A percentile compares a stretch with the other conserved stretches of the same genome.
Evolutionary conservation across 2,329 filamentous ascomycete species (phyloP).

Genomic region (Claviceps pazoutovae): DNA sequence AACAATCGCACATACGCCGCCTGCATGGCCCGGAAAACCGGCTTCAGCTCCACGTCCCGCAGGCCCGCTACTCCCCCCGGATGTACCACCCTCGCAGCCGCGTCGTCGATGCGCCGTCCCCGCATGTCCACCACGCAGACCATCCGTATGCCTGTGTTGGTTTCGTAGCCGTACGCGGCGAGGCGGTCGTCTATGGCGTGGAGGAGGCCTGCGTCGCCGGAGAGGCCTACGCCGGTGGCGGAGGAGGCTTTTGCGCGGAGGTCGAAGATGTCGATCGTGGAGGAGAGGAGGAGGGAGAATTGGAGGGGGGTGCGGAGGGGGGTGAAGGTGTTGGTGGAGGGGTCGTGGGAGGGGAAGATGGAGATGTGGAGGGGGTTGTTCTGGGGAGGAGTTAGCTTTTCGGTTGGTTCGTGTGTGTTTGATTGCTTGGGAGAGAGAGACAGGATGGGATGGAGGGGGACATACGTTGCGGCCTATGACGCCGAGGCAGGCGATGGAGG

Average conservation of each 20-base stretch:
- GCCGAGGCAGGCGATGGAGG: slow-evolving; percentile 84
- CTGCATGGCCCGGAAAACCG: slow-evolving; percentile 84
- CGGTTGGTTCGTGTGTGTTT: not conserved
- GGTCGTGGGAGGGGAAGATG: slow-evolving; percentile 65
- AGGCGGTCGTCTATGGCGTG: slow-evolving; percentile 89
- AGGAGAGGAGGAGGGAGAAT: slow-evolving; percentile 82
- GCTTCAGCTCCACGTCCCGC: slow-evolving; percentile 75
- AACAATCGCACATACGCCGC: slow-evolving; percentile 78
- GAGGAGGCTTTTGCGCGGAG: slow-evolving; percentile 62
- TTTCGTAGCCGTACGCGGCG: slow-evolving; percentile 90
- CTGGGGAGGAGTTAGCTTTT: slow-evolving; percentile 30
- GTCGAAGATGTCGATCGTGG: slow-evolving; percentile 87
- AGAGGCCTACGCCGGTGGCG: slow-evolving; percentile 33
- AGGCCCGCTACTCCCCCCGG: slow-evolving; percentile 45
- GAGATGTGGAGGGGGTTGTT: slow-evolving; percentile 93
- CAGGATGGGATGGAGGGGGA: slow-evolving; percentile 2
- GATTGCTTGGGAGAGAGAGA: not conserved
- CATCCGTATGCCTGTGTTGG: slow-evolving; percentile 86
- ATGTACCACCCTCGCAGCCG: slow-evolving; percentile 20
- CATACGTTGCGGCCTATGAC: slow-evolving; percentile 84
- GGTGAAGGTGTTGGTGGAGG: slow-evolving; percentile 34
- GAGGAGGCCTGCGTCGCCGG: slow-evolving; percentile 80
- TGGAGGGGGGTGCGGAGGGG: slow-evolving; percentile 64
- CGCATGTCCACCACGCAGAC: slow-evolving; percentile 86
- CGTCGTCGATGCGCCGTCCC: slow-evolving; percentile 41